Evolutionary conservation across 2,329 filamentous ascomycete species (phyloP).

Genomic region (Ophiobolus disseminans): DNA sequence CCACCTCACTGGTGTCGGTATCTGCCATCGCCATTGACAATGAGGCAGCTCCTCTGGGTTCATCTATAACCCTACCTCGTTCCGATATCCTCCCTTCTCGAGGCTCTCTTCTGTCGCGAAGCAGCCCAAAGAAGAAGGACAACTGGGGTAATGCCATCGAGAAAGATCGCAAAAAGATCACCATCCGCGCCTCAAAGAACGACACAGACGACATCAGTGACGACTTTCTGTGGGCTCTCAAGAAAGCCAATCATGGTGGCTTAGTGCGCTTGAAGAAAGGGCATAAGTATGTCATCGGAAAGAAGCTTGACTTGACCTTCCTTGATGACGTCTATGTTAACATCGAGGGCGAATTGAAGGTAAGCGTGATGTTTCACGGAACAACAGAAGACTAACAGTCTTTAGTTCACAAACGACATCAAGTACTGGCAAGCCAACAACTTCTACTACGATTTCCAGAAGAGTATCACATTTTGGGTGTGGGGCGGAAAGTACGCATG

Average conservation of each 20-base stretch:
- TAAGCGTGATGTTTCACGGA: slow-evolving; percentile 20
- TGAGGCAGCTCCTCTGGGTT: slow-evolving; percentile 22
- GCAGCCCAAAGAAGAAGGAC: slow-evolving; percentile 27
- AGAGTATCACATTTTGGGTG: slow-evolving; percentile 68
- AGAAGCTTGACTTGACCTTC: slow-evolving; percentile 65
- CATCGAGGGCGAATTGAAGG: slow-evolving; percentile 62
- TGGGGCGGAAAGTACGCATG: slow-evolving; percentile 62
- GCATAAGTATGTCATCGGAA: slow-evolving; percentile 65
- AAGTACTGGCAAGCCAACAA: slow-evolving; percentile 59
- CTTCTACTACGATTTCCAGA: slow-evolving; percentile 60
- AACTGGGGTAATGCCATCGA: slow-evolving; percentile 40
- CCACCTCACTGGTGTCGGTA: slow-evolving; percentile 20
- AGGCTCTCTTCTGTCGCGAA: slow-evolving; percentile 13
- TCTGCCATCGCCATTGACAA: slow-evolving; percentile 19
- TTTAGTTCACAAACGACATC: slow-evolving; percentile 56
- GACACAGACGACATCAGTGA: slow-evolving; percentile 64
- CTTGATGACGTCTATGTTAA: slow-evolving; percentile 65
- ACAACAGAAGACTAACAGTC: slow-evolving; percentile 7
- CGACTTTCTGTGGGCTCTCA: slow-evolving; percentile 62
- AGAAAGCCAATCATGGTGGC: slow-evolving; percentile 65
- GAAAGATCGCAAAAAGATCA: slow-evolving; percentile 55
- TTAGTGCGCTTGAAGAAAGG: slow-evolving; percentile 62
- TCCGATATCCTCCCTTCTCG: slow-evolving; percentile 4
- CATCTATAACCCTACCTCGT: slow-evolving; percentile 18
- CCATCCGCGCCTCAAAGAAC: slow-evolving; percentile 60